Evolutionary conservation across 352 stramenopile genomes (phyloP), one percentile per base, ranked within the genome.

Genomic region (Globisporangium nagaii): DNA sequence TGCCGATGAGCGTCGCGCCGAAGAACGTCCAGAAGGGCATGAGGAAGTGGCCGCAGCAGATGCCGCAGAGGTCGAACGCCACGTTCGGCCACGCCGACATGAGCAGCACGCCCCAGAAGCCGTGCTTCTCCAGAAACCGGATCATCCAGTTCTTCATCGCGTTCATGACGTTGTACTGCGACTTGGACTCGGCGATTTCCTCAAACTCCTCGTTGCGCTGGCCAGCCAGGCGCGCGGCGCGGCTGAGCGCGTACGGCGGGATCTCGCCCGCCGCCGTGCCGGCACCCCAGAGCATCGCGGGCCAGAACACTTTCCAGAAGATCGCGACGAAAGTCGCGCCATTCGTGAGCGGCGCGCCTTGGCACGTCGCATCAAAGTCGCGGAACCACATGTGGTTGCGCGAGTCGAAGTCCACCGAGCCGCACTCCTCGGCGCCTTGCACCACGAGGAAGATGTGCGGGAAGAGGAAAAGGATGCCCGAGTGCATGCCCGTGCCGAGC

Each of bases 11-110:
- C 48, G 92, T 98, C 19, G 92, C 93, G 22, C 84, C 81, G 62
- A 98, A 98, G 65, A 98, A 98, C 9, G 90, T 97, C 86, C 84
- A 97, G 62, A 98, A 98, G 24, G 90, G 86, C 82, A 98, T 96
- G 51, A 96, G 71, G 56, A 97, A 96, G 65, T 97, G 88, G 48
- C 93, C 93, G 58, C 93, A 98, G 70, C 87, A 97, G 57, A 98
- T 97, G 44, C 93, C 93, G 61, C 88, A 97, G 1, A 98, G 74
- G 56, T 98, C 93, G 62, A 98, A 98, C 31, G 91, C 88, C 60
- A 97, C 88, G 66, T 98, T 98, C 20, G 93, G 93, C 75, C 86
- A 96, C n/a, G 93, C 88, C 28, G 84, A 93, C 85, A 97, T 96
- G 52, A 98, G 71, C 59, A 98, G 73, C 44, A 98, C 87, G 17